Base-by-base conservation (phyloP, 1,284 basidiomycete species). In the Microbotryomycetes sp. region DNA sequence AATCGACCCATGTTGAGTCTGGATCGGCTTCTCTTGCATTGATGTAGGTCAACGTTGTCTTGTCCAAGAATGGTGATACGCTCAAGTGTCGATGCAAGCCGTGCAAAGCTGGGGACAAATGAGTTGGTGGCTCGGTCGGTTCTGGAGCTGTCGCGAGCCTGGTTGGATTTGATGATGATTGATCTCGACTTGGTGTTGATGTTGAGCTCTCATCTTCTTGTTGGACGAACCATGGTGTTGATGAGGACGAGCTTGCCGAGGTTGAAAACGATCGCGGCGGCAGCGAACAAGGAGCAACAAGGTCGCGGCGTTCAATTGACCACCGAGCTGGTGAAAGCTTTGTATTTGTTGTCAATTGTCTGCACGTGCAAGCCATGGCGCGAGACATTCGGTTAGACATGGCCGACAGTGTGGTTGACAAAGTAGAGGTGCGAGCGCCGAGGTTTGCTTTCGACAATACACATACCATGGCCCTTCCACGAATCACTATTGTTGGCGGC, bases 401-500 rank as follows among this genome's bases (percentile, higher is more conserved):
- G n/a, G n/a, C n/a, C n/a, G n/a, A n/a, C n/a, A n/a, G n/a, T n/a
- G n/a, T n/a, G n/a, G n/a, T n/a, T n/a, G n/a, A n/a, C n/a, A n/a
- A n/a, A n/a, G n/a, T n/a, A n/a, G n/a, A n/a, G n/a, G n/a, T n/a
- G n/a, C n/a, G n/a, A n/a, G n/a, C n/a, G n/a, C n/a, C n/a, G n/a
- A n/a, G n/a, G n/a, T n/a, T n/a, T n/a, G n/a, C n/a, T n/a, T n/a
- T n/a, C n/a, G n/a, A n/a, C n/a, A n/a, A n/a, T n/a, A n/a, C n/a
- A n/a, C 36, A 7, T 46, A 54, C 6, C 4, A 36, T 48, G 22
- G 28, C 53, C 6, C 45, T 59, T 19, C 50, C 60, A 3, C 59
- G 62, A 16, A 58, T 81, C 25, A 75, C 77, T 26, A 79, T 82
- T 56, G 76, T 83, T 25, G 81, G 82, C 23, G 82, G 81, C 2